Base-by-base conservation (phyloP, 2,329 filamentous ascomycete species). In the Diplodia seriata region DNA sequence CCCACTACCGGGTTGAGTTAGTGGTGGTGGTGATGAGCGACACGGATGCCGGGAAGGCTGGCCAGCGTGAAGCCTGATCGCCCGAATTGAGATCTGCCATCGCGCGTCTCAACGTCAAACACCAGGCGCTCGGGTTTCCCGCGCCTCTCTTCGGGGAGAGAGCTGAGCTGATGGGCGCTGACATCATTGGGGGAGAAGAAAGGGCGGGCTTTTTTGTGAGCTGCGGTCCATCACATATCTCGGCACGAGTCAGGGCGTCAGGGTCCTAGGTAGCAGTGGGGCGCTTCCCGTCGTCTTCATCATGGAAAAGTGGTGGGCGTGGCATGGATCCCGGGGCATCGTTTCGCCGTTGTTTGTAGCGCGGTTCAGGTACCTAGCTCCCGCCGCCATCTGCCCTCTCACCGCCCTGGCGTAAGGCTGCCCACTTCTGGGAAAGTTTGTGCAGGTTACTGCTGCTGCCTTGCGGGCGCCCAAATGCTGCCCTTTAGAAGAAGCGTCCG, bases 41-140 rank as follows among this genome's bases (percentile, higher is more conserved):
- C 43, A 47, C 43, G 33, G 54, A 57, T 23, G 54, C 40, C n/a
- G 6, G 38, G 20, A 26, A 26, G 23, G 23, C 23, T 26, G 23
- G 23, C 23, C 23, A 3, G 23, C 23, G 23, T 26, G 23, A 26
- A 26, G 23, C 18, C 18, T 47, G 51, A 33, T n/a, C 23, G 8
- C 11, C 8, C 59, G 59, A 63, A 51, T 63, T 50, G 40, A 51
- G 59, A 63, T 63, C 59, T 63, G 29, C 59, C 31, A n/a, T 51
- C n/a, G 59, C 36, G 59, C 59, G 59, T 63, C 59, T 50, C 59
- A 63, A 36, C 31, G 31, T 63, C 51, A 63, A 63, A 63, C 59
- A 40, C 4, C n/a, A 63, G 59, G 36, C n/a, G 26, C 15, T 33
- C 47, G 18, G 59, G 20, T 51, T n/a, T 26, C 14, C 43, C 26